phyloP scores from a whole-genome alignment of 257 asterid genomes.

The Linaria vulgaris region DNA sequence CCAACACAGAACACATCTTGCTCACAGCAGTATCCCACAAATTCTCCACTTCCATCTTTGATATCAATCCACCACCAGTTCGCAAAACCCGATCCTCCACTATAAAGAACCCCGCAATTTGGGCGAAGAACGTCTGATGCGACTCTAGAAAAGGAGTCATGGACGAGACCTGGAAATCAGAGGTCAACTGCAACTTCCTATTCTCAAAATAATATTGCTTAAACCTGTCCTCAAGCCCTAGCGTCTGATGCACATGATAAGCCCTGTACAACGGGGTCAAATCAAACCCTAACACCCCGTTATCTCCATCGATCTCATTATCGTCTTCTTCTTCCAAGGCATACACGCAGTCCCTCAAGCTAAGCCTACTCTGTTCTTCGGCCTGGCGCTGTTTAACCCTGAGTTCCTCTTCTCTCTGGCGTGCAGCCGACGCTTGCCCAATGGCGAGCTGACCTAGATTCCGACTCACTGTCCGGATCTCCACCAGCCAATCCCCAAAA shows the following conservation, averaged over 20 bases:
- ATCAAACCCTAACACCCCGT: constrained; percentile 68
- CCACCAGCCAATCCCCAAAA: constrained; percentile 95
- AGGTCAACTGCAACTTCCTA: constrained; percentile 86
- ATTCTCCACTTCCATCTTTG: constrained; percentile 87
- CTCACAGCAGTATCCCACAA: constrained; percentile 97
- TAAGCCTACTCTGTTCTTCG: constrained; percentile 94
- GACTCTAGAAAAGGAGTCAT: constrained; percentile 95
- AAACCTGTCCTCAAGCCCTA: constrained; percentile 80
- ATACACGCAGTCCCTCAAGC: constrained; percentile 79
- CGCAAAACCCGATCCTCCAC: constrained; percentile 94
- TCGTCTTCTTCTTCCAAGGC: constrained; percentile 87
- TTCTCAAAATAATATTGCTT: constrained; percentile 88
- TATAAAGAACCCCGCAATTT: constrained; percentile 91
- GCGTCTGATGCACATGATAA: constrained; percentile 80
- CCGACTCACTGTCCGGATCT: constrained; percentile 81
- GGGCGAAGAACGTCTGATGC: constrained; percentile 93
- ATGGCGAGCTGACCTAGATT: constrained; percentile 94
- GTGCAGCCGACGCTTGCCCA: constrained; percentile 94
- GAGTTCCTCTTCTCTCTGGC: constrained; percentile 93
- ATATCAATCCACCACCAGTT: constrained; percentile 86
- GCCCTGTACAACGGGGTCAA: constrained; percentile 85
- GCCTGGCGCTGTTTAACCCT: constrained; percentile 91
- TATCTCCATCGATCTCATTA: constrained; percentile 60
- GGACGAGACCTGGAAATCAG: constrained; percentile 98
- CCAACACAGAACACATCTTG: constrained; percentile 94